These are phyloP conservation scores for Talaromyces sp. DNA, from an alignment of 2,329 filamentous ascomycete species.

Conservation along the genomic window DNA sequence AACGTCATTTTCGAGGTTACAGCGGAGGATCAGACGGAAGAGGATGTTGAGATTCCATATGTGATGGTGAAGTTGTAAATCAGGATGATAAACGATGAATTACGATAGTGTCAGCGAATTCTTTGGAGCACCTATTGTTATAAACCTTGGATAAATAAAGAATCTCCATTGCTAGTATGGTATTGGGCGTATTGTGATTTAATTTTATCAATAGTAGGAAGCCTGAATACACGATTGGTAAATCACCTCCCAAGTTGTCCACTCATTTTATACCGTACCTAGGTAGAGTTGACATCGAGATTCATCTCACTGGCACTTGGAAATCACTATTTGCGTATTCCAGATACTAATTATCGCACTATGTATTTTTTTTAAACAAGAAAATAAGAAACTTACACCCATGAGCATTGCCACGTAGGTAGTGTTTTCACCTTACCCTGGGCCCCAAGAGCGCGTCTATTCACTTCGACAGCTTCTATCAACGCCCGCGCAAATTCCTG, in stretches of 20 bases:
- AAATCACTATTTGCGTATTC: no score
- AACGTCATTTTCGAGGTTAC: constrained; percentile 97
- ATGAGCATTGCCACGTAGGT: constrained; percentile 6
- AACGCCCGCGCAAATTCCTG: constrained; percentile 4
- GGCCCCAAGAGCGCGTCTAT: neutral
- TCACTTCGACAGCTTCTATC: constrained; percentile 7
- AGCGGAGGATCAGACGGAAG: constrained; percentile 78
- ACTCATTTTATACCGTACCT: neutral
- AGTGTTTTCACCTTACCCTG: constrained; percentile 3
- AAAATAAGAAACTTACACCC: neutral
- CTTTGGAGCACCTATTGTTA: neutral
- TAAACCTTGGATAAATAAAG: neutral
- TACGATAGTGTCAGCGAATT: neutral
- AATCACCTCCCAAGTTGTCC: neutral
- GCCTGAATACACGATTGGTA: neutral
- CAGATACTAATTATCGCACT: no score
- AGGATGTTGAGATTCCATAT: constrained; percentile 96
- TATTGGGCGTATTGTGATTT: neutral
- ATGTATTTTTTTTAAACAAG: no score
- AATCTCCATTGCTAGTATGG: neutral
- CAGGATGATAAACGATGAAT: neutral
- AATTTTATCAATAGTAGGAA: no score
- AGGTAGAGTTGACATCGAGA: neutral
- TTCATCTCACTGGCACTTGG: no score
- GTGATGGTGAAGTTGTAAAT: constrained; percentile 74